Percentiles rank a stretch among this genome's conserved stretches.
These are phyloP conservation scores for Balansia obtecta DNA, from an alignment of 2,329 filamentous ascomycete species.

Conservation along the genomic window DNA sequence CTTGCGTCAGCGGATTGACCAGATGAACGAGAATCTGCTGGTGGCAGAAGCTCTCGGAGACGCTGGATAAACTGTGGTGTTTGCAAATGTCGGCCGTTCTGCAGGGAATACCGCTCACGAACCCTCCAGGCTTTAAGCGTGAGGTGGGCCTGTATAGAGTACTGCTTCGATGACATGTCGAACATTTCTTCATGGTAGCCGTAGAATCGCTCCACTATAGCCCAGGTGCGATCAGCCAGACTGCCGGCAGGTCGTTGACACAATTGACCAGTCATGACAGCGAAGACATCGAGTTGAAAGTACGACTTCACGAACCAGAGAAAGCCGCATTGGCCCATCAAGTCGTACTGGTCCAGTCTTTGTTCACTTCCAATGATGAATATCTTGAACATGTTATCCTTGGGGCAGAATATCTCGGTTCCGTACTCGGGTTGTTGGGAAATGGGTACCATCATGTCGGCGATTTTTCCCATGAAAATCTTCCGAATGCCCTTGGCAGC, in stretches of 20 bases:
- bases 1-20: constrained; percentile 11
- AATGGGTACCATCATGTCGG: constrained; percentile 33
- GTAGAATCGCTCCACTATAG: constrained; percentile 33
- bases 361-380: constrained; percentile 36
- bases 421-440: constrained; percentile 35
- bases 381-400: constrained; percentile 44
- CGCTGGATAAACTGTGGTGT: constrained; percentile 33
- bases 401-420: constrained; percentile 33
- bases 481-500: constrained; percentile 35
- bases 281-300: constrained; percentile 44
- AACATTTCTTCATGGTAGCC: constrained; percentile 36
- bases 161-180: constrained; percentile 32
- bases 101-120: constrained; percentile 30
- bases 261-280: constrained; percentile 42
- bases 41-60: constrained; percentile 30
- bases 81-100: constrained; percentile 25
- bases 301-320: constrained; percentile 42
- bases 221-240: constrained; percentile 43
- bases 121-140: constrained; percentile 39
- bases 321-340: constrained; percentile 33
- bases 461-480: constrained; percentile 37
- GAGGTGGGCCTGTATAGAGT: constrained; percentile 32
- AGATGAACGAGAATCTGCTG: constrained; percentile 23
- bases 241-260: constrained; percentile 33
- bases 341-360: constrained; percentile 30